phyloP scores from a whole-genome alignment of 768 basidiomycete genomes.

The Sarcomyxa edulis region DNA sequence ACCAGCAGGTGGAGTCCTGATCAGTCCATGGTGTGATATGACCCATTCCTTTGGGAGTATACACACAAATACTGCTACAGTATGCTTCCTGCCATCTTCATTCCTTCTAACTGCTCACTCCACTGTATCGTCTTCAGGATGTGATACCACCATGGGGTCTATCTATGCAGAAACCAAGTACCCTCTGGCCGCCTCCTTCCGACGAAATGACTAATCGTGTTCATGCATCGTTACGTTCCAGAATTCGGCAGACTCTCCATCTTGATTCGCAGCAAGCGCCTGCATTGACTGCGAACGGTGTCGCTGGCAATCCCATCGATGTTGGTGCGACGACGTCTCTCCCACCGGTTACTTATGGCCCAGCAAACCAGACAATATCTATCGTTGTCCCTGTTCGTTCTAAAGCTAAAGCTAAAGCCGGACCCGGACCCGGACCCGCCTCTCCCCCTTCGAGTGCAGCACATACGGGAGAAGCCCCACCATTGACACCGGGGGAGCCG shows the following conservation, averaged over 20 bases:
- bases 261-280: slow-evolving; percentile 19
- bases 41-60: slow-evolving; percentile 94
- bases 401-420: no score
- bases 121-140: slow-evolving; percentile 42
- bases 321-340: slow-evolving; percentile 43
- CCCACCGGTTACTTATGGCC: slow-evolving; percentile 25
- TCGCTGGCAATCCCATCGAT: slow-evolving; percentile 34
- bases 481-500: no score
- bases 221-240: slow-evolving; percentile 53
- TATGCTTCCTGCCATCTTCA: slow-evolving; percentile 21
- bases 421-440: no score
- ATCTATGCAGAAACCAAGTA: slow-evolving; percentile 73
- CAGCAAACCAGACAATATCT: slow-evolving; percentile 37
- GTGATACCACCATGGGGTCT: slow-evolving; percentile 74
- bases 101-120: background rate
- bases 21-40: slow-evolving; percentile 90
- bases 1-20: slow-evolving; percentile 84
- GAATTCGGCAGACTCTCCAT: slow-evolving; percentile 53
- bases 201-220: slow-evolving; percentile 55
- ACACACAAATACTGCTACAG: slow-evolving; percentile 78
- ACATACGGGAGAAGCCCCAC: no score
- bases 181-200: slow-evolving; percentile 72
- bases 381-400: no score
- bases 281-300: no score
- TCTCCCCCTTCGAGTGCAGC: no score